Conservation (phyloP, 148 eudicot species). For the Nepenthes gracilis region DNA sequence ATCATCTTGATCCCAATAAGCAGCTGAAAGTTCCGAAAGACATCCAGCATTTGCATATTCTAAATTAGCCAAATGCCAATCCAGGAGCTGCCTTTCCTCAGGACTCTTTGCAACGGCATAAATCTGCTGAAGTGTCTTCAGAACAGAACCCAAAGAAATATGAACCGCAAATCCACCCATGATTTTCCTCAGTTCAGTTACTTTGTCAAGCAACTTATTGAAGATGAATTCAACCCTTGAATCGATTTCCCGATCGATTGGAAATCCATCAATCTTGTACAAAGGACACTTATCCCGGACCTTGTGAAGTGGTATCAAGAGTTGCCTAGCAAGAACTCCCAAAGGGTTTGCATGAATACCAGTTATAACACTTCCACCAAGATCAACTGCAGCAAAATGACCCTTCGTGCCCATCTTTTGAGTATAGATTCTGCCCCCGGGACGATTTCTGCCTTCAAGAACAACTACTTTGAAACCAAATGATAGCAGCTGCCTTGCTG, state of each 20-base stretch:
- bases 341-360: conserved; percentile 93
- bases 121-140: conserved; percentile 53
- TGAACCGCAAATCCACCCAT: conserved; percentile 66
- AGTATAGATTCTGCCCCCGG: conserved; percentile 89
- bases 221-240: conserved; percentile 44
- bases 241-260: conserved; percentile 51
- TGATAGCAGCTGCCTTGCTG: conserved; percentile 80
- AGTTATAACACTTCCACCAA: conserved; percentile 92
- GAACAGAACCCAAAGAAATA: conserved; percentile 67
- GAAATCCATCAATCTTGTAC: conserved; percentile 66
- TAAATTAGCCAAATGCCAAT: conserved; percentile 91
- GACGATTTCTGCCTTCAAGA: conserved; percentile 82
- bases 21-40: conserved; percentile 75
- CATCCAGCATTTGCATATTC: conserved; percentile 98
- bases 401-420: conserved; percentile 65
- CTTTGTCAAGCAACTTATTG: conserved; percentile 77
- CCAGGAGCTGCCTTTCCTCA: conserved; percentile 75
- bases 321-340: conserved; percentile 86
- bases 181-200: conserved; percentile 54
- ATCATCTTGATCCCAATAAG: conserved; percentile 97
- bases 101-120: conserved; percentile 59
- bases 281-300: conserved; percentile 85
- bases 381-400: conserved; percentile 61
- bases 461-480: conserved; percentile 80
- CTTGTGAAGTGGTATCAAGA: conserved; percentile 83